Evolutionary conservation across 192 early-diverging fungal species (phyloP), one percentile per base, ranked within the genome.

Genomic region (Rhizophlyctis rosea): DNA sequence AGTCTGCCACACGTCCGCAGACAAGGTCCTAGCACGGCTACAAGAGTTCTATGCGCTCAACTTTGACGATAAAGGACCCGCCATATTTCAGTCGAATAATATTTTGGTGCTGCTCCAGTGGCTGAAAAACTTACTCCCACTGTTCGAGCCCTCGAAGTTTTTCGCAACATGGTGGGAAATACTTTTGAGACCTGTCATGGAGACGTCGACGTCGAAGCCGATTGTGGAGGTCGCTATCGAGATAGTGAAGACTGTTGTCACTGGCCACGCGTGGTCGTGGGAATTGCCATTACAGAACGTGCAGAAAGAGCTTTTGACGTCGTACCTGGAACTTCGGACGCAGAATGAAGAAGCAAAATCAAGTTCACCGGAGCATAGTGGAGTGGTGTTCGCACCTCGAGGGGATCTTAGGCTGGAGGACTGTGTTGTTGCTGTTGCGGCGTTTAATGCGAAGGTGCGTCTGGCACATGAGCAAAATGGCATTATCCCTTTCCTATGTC

Each of bases 161-260:
- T 51, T 56, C 1, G 54, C 32, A 30, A 59, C 61, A 5, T 68
- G 67, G 67, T 68, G 67, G 67, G 59, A 61, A 36, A 3, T 35
- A 11, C n/a, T 68, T 3, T 11, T 68, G 11, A 51, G 50, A 0
- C 52, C 67, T 14, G 59, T 68, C 7, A 49, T 68, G 32, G 27
- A 29, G 7, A 33, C 51, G 16, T 35, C 47, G 18, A 23, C 51
- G 11, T 68, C 52, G 59, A 52, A 34, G 34, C 59, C 59, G 11
- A 29, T 68, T 31, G 25, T 68, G 13, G 59, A 61, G 36, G 24
- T 33, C 2, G 44, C 39, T n/a, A 29, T 23, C 14, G 52, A 52
- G 9, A 54, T 68, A 7, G 47, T 51, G n/a, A 29, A 47, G 4
- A 34, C 27, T 13, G 24, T 68, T 13, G 21, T 68, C 0, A 25